Conservation (phyloP, 2,329 filamentous ascomycete genomes). For the Ceratocystiopsis brevicomis region DNA sequence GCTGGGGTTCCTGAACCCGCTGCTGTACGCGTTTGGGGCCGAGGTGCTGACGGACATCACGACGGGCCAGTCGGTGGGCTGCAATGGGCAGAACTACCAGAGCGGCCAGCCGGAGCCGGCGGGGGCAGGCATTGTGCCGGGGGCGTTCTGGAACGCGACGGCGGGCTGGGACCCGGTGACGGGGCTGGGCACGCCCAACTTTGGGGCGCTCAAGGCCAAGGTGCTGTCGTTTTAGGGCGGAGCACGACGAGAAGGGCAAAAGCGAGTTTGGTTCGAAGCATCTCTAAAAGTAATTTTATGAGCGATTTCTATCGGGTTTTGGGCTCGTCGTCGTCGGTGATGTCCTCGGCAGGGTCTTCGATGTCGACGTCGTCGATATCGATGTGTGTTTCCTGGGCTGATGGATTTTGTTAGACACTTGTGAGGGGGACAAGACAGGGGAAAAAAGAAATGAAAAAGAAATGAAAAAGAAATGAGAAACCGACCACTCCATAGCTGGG, state of each 20-base stretch:
- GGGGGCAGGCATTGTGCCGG: conserved; percentile 7
- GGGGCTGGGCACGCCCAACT: conserved; percentile 10
- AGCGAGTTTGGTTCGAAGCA: no score
- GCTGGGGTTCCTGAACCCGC: conserved; percentile 43
- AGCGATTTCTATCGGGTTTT: no score
- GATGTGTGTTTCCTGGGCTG: conserved; percentile 10
- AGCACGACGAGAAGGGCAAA: no score
- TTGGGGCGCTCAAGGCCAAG: conserved; percentile 5
- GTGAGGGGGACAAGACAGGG: no score
- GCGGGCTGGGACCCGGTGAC: conserved; percentile 10
- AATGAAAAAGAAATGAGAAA: background rate
- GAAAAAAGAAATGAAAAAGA: background rate
- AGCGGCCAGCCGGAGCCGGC: conserved; percentile 27
- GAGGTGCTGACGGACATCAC: conserved; percentile 20
- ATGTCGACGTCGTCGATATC: conserved; percentile 3
- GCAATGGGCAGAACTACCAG: conserved; percentile 12
- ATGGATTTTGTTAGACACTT: no score
- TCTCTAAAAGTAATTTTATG: no score
- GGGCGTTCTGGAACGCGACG: conserved; percentile 9
- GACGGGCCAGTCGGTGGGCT: conserved; percentile 16
- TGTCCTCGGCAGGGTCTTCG: background rate
- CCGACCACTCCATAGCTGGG: conserved; percentile 58
- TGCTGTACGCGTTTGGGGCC: conserved; percentile 27
- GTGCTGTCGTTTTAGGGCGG: no score
- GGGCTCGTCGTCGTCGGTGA: conserved; percentile 1